phyloP scores from a whole-genome alignment of 768 basidiomycete species.

The Collybia sp. region DNA sequence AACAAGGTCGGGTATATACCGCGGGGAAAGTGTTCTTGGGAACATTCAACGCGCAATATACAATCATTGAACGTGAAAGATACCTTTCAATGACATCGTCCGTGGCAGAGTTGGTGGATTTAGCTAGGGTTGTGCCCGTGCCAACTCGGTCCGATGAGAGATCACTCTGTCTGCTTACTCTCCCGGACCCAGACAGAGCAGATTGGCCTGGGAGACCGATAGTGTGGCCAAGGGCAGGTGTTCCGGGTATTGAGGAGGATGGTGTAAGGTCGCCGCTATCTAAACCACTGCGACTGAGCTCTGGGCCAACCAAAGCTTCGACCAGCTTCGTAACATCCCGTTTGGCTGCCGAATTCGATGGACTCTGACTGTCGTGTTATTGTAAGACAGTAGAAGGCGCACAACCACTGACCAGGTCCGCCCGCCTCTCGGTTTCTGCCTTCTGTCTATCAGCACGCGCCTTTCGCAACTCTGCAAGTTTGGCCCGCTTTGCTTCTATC shows the following conservation, averaged over 20 bases:
- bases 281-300: conserved; percentile 31
- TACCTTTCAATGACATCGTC: conserved; percentile 72
- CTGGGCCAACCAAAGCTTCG: conserved; percentile 48
- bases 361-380: too few relatives aligned
- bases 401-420: conserved; percentile 27
- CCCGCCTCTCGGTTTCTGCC: conserved; percentile 40
- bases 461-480: conserved; percentile 79
- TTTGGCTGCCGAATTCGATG: conserved; percentile 29
- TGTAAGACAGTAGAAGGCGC: too few relatives aligned
- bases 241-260: conserved; percentile 65
- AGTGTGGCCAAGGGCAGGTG: conserved; percentile 46
- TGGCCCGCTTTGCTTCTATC: conserved; percentile 86
- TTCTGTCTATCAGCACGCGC: conserved; percentile 69
- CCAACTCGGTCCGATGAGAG: conserved; percentile 41
- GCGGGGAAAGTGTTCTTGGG: conserved; percentile 54
- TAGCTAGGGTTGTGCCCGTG: conserved; percentile 38
- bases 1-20: conserved; percentile 73
- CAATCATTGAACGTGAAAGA: conserved; percentile 3
- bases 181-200: conserved; percentile 45
- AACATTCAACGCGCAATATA: conserved; percentile 5
- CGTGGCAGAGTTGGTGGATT: conserved; percentile 48
- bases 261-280: conserved; percentile 68
- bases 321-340: conserved; percentile 72
- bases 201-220: conserved; percentile 30
- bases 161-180: conserved; percentile 71